Percentiles rank a stretch among this genome's conserved stretches.
Conservation (phyloP, 2,329 filamentous ascomycete genomes). For the Colletotrichum kahawae region DNA sequence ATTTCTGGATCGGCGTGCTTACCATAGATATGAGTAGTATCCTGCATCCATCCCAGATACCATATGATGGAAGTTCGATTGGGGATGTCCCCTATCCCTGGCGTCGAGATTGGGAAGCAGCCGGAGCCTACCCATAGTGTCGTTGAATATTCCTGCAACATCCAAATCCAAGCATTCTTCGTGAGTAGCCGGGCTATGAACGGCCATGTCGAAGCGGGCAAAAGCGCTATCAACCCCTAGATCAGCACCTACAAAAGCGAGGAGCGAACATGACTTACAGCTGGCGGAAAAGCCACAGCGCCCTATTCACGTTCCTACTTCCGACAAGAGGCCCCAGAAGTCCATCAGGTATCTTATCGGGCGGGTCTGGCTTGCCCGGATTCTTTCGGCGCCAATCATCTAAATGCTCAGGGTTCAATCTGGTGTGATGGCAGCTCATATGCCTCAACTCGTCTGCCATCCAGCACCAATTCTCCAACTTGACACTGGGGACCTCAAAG, state of each 20-base stretch:
- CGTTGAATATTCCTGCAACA: rapidly evolving
- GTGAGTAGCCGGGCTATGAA: rapidly evolving
- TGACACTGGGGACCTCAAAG: background rate
- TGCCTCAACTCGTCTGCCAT: background rate
- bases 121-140: background rate
- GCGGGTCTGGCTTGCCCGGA: background rate
- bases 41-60: background rate
- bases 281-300: background rate
- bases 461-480: background rate
- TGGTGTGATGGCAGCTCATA: background rate
- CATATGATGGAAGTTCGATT: background rate
- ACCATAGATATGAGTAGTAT: background rate
- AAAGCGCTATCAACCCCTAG: background rate
- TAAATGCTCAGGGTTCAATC: background rate
- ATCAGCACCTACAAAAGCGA: rapidly evolving
- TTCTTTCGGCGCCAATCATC: background rate
- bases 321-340: background rate
- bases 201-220: background rate
- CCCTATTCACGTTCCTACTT: background rate
- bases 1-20: rapidly evolving
- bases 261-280: background rate
- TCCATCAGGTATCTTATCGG: background rate
- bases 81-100: background rate
- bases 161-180: background rate
- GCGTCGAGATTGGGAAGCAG: background rate